A percentile compares a stretch with the other conserved stretches of the same genome.
Conservation (phyloP, 2,329 filamentous ascomycete species). For the Emericellopsis cladophorae region DNA sequence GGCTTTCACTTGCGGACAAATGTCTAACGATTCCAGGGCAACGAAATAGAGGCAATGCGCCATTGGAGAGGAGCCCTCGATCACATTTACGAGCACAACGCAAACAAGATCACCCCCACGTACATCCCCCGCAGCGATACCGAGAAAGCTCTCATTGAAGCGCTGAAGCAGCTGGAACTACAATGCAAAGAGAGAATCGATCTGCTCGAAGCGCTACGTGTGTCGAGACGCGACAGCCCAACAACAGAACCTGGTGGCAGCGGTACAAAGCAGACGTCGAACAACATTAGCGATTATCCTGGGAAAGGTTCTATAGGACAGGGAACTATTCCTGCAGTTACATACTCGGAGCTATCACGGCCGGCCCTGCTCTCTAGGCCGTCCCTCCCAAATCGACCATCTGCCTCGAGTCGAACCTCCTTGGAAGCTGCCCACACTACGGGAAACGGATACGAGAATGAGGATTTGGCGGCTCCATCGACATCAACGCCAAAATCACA, state of each 20-base stretch:
- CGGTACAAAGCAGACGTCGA: conserved; percentile 6
- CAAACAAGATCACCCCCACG: conserved; percentile 56
- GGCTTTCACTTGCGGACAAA: conserved; percentile 3
- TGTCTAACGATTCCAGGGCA: conserved; percentile 46
- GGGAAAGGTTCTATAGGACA: conserved; percentile 58
- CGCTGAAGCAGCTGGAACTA: conserved; percentile 68
- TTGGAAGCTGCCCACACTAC: not conserved
- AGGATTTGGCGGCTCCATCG: not conserved
- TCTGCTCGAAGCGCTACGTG: conserved; percentile 66
- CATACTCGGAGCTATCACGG: conserved; percentile 70
- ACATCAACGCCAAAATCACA: conserved; percentile 13
- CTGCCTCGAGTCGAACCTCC: conserved; percentile 16
- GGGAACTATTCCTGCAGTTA: conserved; percentile 70
- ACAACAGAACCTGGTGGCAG: not conserved
- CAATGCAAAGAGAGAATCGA: conserved; percentile 93
- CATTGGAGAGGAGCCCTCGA: conserved; percentile 85
- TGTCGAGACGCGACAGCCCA: conserved; percentile 37
- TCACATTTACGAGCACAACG: conserved; percentile 77
- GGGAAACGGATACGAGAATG: no score
- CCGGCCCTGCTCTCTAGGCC: conserved; percentile 47
- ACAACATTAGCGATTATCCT: conserved; percentile 9
- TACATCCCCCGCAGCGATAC: conserved; percentile 67
- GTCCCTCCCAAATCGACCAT: conserved; percentile 38
- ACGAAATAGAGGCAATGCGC: conserved; percentile 79
- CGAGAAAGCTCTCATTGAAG: conserved; percentile 71